Evolutionary conservation across 2,329 filamentous ascomycete species (phyloP).

Genomic region (Coniochaeta sp.): DNA sequence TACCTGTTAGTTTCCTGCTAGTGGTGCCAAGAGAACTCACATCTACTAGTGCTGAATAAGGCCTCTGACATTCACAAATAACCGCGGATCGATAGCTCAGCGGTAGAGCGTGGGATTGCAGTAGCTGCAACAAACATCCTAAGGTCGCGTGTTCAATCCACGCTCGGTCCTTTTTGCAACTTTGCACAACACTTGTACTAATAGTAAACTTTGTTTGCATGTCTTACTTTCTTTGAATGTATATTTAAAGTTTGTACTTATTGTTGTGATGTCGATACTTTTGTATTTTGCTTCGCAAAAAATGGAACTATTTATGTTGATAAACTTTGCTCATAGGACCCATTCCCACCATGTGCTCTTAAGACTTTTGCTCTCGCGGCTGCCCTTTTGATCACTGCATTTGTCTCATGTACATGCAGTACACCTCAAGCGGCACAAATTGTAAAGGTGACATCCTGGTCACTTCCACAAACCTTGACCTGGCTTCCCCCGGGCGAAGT

Average conservation of each 20-base stretch:
- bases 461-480: slow-evolving; percentile 26
- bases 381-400: background rate
- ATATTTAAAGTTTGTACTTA: background rate
- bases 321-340: too few species aligned
- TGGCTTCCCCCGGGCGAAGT: slow-evolving; percentile 27
- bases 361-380: too few species aligned
- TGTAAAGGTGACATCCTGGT: slow-evolving; percentile 25
- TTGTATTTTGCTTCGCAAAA: too few species aligned
- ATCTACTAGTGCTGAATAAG: too few species aligned
- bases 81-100: background rate
- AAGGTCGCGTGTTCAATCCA: slow-evolving; percentile 1
- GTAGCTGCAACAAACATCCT: background rate
- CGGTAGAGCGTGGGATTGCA: slow-evolving; percentile 1
- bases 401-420: background rate
- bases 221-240: background rate
- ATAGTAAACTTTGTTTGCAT: background rate
- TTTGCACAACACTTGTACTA: background rate
- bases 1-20: too few species aligned
- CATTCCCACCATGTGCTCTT: too few species aligned
- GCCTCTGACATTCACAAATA: background rate
- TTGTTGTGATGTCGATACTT: too few species aligned
- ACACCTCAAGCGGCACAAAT: slow-evolving; percentile 20
- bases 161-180: background rate
- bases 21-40: too few species aligned
- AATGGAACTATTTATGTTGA: too few species aligned